These are phyloP conservation scores for Leptographium radiaticola DNA, from an alignment of 2,329 filamentous ascomycete genomes.

Conservation along the genomic window DNA sequence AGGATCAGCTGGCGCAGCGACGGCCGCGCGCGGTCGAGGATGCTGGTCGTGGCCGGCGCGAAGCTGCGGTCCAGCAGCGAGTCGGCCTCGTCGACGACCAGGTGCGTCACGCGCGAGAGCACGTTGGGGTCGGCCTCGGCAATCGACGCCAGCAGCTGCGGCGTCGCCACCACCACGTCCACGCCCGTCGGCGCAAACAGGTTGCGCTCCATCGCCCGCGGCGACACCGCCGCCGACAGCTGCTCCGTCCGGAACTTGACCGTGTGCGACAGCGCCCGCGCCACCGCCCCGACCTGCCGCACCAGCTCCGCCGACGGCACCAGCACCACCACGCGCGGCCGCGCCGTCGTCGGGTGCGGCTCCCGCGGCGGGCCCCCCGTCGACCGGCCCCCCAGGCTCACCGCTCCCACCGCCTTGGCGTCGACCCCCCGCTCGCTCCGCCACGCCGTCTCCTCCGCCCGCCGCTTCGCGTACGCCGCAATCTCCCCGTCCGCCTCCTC, in stretches of 20 bases:
- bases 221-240: constrained; percentile 64
- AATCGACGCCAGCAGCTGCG: constrained; percentile 79
- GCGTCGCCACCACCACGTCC: constrained; percentile 77
- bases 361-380: constrained; percentile 38
- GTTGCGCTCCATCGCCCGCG: constrained; percentile 69
- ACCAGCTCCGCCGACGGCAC: constrained; percentile 90
- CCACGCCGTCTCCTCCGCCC: constrained; percentile 42
- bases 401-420: constrained; percentile 13
- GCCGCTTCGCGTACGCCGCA: constrained; percentile 41
- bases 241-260: constrained; percentile 78
- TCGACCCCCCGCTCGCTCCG: constrained; percentile 38
- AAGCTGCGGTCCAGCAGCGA: constrained; percentile 92
- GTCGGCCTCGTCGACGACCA: constrained; percentile 91
- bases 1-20: constrained; percentile 78
- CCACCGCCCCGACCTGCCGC: constrained; percentile 66
- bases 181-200: constrained; percentile 72
- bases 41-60: constrained; percentile 63
- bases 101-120: constrained; percentile 76
- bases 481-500: constrained; percentile 49
- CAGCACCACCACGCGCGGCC: constrained; percentile 73
- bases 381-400: too few relatives aligned
- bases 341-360: constrained; percentile 59
- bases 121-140: constrained; percentile 84
- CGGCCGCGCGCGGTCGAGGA: constrained; percentile 70
- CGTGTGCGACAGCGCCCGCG: constrained; percentile 71